Base-by-base conservation (phyloP, 2,329 filamentous ascomycete species). In the Fusarium mexicanum region DNA sequence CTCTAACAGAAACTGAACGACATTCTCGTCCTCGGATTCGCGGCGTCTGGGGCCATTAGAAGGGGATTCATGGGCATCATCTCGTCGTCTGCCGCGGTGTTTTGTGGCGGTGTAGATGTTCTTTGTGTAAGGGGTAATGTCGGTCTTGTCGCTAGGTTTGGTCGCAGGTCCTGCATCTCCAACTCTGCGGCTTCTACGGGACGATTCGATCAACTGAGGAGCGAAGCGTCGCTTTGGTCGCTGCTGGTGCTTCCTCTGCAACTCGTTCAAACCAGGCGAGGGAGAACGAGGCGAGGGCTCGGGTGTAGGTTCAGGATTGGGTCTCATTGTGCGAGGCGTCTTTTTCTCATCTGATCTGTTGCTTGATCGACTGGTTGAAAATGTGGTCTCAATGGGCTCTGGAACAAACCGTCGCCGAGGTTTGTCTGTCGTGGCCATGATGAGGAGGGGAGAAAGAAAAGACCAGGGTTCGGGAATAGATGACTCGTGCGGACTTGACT, bases 181-280 rank as follows among this genome's bases (percentile, higher is more conserved):
- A 22, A 88, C 88, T 77, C 91, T 91, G 72, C 92, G 90, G 40
- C 91, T 91, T 61, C 94, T 88, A 76, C 91, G 90, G 8, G 92
- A 92, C 6, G 93, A 95, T 82, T 96, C 94, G 71, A 97, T 91
- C 63, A 97, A 86, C 78, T 96, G 92, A 18, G 94, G 94, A 37
- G 91, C 88, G 81, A 97, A 97, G 68, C 85, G 84, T 72, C 87
- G 86, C 35, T 76, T 84, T 78, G 48, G 85, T 81, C 47, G 85
- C 80, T 59, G 84, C 82, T 71, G 84, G 83, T 43, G 85, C 80
- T 60, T 60, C 33, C 20, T 50, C 26, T 50, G 85, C 80, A 64
- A 84, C 82, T 71, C 85, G 82, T 43, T 84, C 82, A 74, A 82
- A 79, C 74, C 69, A 54, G 86, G 84, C 6, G 86, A 86, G 11